A percentile compares a stretch with the other conserved stretches of the same genome.
These are phyloP conservation scores for Fusarium oxysporum DNA, from an alignment of 2,329 filamentous ascomycete species.

Conservation along the genomic window DNA sequence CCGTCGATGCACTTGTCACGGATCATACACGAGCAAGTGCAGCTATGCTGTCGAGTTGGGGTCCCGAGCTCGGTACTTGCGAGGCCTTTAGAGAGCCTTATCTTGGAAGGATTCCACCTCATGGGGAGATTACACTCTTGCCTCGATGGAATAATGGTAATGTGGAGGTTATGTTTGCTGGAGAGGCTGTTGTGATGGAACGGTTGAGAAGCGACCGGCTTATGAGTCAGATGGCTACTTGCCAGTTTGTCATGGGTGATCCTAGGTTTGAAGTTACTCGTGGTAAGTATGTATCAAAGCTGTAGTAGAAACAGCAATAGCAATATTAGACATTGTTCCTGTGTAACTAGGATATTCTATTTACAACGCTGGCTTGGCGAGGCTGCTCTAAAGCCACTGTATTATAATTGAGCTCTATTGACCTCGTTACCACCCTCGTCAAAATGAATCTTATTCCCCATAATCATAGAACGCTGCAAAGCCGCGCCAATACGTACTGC, in stretches of 20 bases:
- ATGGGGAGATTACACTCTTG: conserved; percentile 14
- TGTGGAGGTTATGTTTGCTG: conserved; percentile 13
- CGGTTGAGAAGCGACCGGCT: neutral
- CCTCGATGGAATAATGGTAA: conserved; percentile 1
- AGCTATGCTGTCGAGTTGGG: conserved; percentile 12
- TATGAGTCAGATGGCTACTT: conserved; percentile 8
- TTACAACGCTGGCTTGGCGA: too few species aligned
- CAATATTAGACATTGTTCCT: fast-evolving
- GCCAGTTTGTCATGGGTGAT: conserved; percentile 1
- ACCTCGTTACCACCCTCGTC: conserved; percentile 51
- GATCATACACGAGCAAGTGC: conserved; percentile 6
- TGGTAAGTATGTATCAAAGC: neutral
- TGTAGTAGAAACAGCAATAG: neutral
- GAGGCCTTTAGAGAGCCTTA: conserved; percentile 16
- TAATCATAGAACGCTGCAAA: conserved; percentile 67
- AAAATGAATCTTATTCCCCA: conserved; percentile 68
- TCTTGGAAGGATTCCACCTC: conserved; percentile 6
- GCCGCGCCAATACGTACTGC: conserved; percentile 71
- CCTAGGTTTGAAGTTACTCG: neutral
- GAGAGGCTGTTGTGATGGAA: conserved; percentile 8
- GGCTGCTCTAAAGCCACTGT: fast-evolving
- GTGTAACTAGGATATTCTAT: neutral
- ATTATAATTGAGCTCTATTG: conserved; percentile 2
- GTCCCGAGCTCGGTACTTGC: conserved; percentile 13
- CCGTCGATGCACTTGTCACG: conserved; percentile 5